Evolutionary conservation across 2,329 filamentous ascomycete genomes (phyloP), one percentile per base, ranked within the genome.

Genomic region (Monosporascus sp.): DNA sequence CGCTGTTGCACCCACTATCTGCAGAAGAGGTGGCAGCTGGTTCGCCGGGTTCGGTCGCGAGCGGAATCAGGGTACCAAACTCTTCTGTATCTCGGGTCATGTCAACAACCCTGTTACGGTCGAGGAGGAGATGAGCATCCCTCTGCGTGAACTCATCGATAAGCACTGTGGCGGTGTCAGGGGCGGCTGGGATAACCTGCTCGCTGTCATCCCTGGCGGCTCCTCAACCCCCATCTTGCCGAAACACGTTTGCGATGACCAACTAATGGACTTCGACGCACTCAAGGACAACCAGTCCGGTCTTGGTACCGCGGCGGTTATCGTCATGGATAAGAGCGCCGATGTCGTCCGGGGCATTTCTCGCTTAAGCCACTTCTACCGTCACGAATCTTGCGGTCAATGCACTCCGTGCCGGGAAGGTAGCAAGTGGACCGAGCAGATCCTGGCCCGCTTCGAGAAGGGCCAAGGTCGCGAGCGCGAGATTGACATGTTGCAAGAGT

Each of bases 331-430:
- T 77, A 95, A 97, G 82, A 93, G 88, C 67, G 90, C 94, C 60
- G 94, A 99, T 71, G 89, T 99, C 50, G 91, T 99, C 62, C 88
- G 93, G 61, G 90, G 91, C 69, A 97, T 99, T 70, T 87, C 90
- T 60, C 87, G 94, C 65, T 85, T 99, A 64, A 90, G 89, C 66
- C 90, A 93, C 73, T 99, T 99, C 80, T 99, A 99, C 81, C 89
- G 92, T 75, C 94, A 99, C 79, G 94, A 99, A 80, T 92, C 87
- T 62, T 99, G 94, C 74, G 94, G 94, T 56, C 94, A 99, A 78
- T 99, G 94, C 80, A 99, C 94, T 54, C 94, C 94, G n/a, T 99
- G 94, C 83, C 89, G 94, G 71, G 94, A 99, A 78, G 94, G 94
- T 61, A 95, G 88, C 80, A 97, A 96, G 79, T 99, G 94, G 94